phyloP scores from a whole-genome alignment of 208 protist genomes.

The Vickermania spadyakhi region DNA sequence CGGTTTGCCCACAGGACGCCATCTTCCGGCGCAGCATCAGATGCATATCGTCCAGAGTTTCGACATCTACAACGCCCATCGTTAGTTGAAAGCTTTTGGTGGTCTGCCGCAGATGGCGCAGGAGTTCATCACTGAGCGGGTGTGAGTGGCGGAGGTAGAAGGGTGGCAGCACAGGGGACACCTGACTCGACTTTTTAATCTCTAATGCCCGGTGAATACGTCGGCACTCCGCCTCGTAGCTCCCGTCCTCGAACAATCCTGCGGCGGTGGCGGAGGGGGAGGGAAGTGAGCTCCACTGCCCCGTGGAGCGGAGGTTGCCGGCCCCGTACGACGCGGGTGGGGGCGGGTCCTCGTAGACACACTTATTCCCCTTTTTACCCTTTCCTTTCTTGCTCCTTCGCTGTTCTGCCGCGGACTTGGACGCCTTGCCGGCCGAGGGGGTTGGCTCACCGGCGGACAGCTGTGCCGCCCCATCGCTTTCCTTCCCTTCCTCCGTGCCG shows the following conservation, averaged over 20 bases:
- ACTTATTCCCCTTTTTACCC: too few relatives aligned
- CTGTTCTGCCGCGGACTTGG: too few relatives aligned
- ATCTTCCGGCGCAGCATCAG: neutral
- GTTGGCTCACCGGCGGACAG: too few relatives aligned
- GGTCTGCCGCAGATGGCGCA: neutral
- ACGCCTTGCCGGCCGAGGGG: too few relatives aligned
- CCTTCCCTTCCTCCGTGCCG: too few relatives aligned
- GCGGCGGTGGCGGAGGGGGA: neutral
- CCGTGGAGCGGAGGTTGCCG: neutral
- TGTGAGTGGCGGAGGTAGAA: neutral
- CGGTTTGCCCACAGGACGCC: neutral
- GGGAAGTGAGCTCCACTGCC: neutral
- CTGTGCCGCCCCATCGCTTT: too few relatives aligned
- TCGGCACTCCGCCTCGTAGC: neutral
- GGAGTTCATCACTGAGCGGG: neutral
- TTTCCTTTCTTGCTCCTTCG: too few relatives aligned
- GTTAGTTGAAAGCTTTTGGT: neutral
- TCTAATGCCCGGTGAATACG: neutral
- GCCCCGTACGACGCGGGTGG: too few relatives aligned
- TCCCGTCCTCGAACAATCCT: neutral
- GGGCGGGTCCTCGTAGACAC: too few relatives aligned
- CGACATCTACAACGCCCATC: neutral
- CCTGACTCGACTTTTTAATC: neutral
- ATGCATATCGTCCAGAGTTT: neutral
- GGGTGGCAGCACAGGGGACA: neutral